A percentile compares a stretch with the other conserved stretches of the same genome.
phyloP scores from a whole-genome alignment of 345 rosid genomes.

The Moricandia moricandioides region DNA sequence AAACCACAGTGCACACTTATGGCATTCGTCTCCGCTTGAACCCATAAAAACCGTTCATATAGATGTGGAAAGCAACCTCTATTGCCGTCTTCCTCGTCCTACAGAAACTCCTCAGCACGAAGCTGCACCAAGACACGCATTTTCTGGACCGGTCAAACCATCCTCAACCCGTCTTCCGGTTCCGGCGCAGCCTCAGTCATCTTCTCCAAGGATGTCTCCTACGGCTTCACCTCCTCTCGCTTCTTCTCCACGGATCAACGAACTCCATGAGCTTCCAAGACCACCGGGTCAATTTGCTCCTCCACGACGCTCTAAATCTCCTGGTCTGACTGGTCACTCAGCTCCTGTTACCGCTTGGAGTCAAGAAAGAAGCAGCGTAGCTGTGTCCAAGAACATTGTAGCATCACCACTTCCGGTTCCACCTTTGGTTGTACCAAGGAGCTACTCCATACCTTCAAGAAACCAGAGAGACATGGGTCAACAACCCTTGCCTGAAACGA shows the following conservation, averaged over 20 bases:
- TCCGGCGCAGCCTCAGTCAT: constrained; percentile 33
- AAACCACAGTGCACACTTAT: constrained; percentile 44
- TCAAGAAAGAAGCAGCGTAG: constrained; percentile 50
- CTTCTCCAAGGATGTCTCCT: constrained; percentile 75
- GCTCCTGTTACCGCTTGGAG: constrained; percentile 67
- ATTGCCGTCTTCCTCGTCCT: constrained; percentile 66
- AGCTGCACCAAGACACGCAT: constrained; percentile 43
- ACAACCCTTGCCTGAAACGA: constrained; percentile 41
- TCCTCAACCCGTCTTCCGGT: constrained; percentile 44
- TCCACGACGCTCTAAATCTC: constrained; percentile 53
- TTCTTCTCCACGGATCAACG: constrained; percentile 80
- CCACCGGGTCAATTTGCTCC: constrained; percentile 54
- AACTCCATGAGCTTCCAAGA: constrained; percentile 95
- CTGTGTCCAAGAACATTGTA: constrained; percentile 39
- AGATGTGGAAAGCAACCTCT: constrained; percentile 30
- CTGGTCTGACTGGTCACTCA: constrained; percentile 60
- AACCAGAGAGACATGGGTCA: constrained; percentile 57
- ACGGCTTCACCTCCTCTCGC: constrained; percentile 80
- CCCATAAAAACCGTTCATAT: constrained; percentile 58
- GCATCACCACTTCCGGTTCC: constrained; percentile 91
- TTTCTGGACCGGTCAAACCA: constrained; percentile 74
- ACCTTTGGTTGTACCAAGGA: constrained; percentile 62
- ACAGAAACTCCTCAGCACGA: constrained; percentile 45
- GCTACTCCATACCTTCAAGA: constrained; percentile 85
- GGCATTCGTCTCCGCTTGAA: constrained; percentile 79